These are phyloP conservation scores for Hymenochaete sp. DNA, from an alignment of 1,284 basidiomycete species.

Conservation along the genomic window DNA sequence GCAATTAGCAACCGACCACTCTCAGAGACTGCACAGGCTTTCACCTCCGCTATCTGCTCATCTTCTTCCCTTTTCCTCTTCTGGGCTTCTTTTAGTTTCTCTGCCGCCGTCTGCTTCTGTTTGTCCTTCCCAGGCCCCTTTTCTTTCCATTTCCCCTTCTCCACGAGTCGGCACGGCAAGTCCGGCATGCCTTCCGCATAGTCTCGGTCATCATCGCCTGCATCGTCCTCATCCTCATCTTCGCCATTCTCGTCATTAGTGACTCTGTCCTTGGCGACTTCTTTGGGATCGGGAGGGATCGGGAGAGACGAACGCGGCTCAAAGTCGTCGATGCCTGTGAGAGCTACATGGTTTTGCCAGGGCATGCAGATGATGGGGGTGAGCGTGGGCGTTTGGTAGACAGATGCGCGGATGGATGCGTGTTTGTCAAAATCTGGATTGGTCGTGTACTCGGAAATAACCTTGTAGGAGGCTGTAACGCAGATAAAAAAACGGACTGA, in stretches of 20 bases:
- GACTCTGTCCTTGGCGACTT: no score
- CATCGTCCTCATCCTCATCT: conserved; percentile 18
- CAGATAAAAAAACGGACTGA: conserved; percentile 5
- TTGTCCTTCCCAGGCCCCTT: no score
- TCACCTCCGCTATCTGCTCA: no score
- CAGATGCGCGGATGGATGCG: conserved; percentile 32
- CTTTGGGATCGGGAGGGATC: no score
- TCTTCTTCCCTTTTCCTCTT: no score
- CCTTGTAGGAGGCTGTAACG: conserved; percentile 53
- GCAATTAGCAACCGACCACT: conserved; percentile 14
- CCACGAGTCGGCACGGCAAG: conserved; percentile 11
- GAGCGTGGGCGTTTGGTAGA: conserved; percentile 36
- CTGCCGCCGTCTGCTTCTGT: no score
- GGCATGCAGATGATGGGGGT: conserved; percentile 47
- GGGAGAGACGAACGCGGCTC: conserved; percentile 27
- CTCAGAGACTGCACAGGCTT: conserved; percentile 15
- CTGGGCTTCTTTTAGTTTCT: no score
- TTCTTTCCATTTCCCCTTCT: background rate
- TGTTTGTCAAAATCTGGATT: conserved; percentile 38
- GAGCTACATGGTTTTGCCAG: conserved; percentile 31
- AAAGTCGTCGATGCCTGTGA: conserved; percentile 43
- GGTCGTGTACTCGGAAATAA: conserved; percentile 37
- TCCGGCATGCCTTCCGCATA: conserved; percentile 13
- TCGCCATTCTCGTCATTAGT: conserved; percentile 17
- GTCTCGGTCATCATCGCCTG: conserved; percentile 21